These are phyloP conservation scores for Penicillium sp. DNA, from an alignment of 2,329 filamentous ascomycete species.

Conservation along the genomic window DNA sequence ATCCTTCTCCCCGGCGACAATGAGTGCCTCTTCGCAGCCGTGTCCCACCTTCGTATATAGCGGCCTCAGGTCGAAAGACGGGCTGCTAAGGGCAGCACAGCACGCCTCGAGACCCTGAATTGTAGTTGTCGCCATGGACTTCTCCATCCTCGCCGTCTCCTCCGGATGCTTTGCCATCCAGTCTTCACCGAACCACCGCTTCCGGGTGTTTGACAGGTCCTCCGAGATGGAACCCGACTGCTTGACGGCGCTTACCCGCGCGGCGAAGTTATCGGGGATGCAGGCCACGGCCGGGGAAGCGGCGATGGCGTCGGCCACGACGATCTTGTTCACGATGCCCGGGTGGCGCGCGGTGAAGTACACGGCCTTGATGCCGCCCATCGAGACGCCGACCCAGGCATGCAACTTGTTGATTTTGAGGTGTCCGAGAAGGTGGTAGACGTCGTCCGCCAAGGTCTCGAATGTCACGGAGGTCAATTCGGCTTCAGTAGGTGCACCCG, in stretches of 20 bases:
- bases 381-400: constrained; percentile 49
- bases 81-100: constrained; percentile 39
- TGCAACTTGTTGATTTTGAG: constrained; percentile 24
- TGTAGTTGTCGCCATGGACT: constrained; percentile 39
- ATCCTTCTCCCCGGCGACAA: constrained; percentile 46
- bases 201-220: constrained; percentile 35
- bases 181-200: constrained; percentile 44
- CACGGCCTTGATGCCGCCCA: constrained; percentile 46
- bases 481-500: constrained; percentile 29
- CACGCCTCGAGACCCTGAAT: constrained; percentile 47
- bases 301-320: constrained; percentile 45
- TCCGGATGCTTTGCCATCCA: constrained; percentile 39
- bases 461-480: constrained; percentile 39
- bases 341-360: constrained; percentile 43
- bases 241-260: constrained; percentile 37
- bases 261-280: constrained; percentile 37
- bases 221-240: constrained; percentile 32
- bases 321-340: constrained; percentile 38
- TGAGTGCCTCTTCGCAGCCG: constrained; percentile 37
- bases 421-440: constrained; percentile 34
- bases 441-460: constrained; percentile 41
- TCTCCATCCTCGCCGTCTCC: constrained; percentile 38
- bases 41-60: constrained; percentile 32
- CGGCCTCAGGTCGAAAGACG: constrained; percentile 43
- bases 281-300: constrained; percentile 41